Evolutionary conservation across 2,329 filamentous ascomycete species (phyloP), one percentile per base, ranked within the genome.

Genomic region (Phialocephala sp.): DNA sequence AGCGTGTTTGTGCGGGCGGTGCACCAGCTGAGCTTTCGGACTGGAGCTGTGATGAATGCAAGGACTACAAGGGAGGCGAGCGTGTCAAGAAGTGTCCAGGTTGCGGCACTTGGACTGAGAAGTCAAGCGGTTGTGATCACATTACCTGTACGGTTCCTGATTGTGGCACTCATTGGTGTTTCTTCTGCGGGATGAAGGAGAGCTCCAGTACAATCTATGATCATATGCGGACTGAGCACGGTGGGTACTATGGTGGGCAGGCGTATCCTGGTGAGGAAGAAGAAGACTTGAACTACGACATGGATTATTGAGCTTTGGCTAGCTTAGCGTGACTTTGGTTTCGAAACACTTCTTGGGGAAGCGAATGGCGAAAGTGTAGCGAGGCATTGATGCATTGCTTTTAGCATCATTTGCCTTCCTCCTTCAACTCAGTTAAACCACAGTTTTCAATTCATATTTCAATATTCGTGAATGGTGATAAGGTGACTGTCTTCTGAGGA

Each of bases 91-190:
- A 60, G 15, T 69, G 68, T 39, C 68, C 64, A 37, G 59, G 61
- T 1, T 68, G 66, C 32, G 52, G 20, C 3, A 59, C 52, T 1
- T 58, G 60, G 60, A 68, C 66, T 5, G 61, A 69, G 32, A 68
- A 66, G 35, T 52, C 14, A 37, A 15, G 27, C 18, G 68, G 68
- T 1, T 69, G 68, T 32, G 64, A 64, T 39, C 66, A 69, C 56
- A 68, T 69, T 18, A 63, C 61, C 9, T 69, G 66, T 36, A 50
- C 52, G 4, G 63, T 65, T 8, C 8, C 12, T 2, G 45, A n/a
- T 12, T 68, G 66, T 59, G 66, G 62, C 4, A 27, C 20, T 8
- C 60, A 68, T 54, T 69, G 65, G 68, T 69, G 68, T 24, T 69
- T 62, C 32, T 61, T 59, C 37, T 68, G 66, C 41, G 63, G 66